Conservation (phyloP, 2,329 filamentous ascomycete species). For the Fusarium sp. region DNA sequence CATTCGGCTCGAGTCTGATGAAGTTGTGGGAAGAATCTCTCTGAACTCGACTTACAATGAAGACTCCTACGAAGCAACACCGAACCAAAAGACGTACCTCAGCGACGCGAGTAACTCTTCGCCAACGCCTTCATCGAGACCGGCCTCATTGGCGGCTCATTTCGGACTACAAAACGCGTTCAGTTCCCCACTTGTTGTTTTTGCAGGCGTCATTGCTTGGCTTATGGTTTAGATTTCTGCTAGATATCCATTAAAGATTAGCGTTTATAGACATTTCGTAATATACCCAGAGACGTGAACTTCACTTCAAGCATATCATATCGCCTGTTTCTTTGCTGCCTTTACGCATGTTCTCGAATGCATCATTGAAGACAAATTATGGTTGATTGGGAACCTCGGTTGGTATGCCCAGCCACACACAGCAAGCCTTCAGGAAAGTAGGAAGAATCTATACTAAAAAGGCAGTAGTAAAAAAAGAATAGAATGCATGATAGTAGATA, state of each 20-base stretch:
- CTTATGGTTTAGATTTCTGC: constrained; percentile 2
- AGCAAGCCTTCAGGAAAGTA: too few relatives aligned
- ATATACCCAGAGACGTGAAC: not conserved
- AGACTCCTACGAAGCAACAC: constrained; percentile 64
- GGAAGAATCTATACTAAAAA: too few relatives aligned
- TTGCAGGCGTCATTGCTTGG: not conserved
- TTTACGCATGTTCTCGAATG: too few relatives aligned
- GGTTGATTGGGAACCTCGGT: too few relatives aligned
- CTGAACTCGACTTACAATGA: constrained; percentile 71
- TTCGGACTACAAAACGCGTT: not conserved
- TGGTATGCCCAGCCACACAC: too few relatives aligned
- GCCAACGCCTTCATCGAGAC: not conserved
- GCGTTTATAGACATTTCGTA: not conserved
- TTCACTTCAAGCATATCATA: not conserved
- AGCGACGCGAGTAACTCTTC: not conserved
- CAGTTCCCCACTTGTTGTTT: not conserved
- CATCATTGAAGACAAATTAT: too few relatives aligned
- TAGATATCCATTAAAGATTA: not conserved
- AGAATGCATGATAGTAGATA: fast-evolving
- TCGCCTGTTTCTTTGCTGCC: too few relatives aligned
- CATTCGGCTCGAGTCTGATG: constrained; percentile 70
- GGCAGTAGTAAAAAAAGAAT: not conserved
- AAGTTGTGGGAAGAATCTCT: constrained; percentile 62
- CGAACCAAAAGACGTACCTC: constrained; percentile 52
- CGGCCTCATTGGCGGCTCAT: not conserved